Evolutionary conservation across 2,329 filamentous ascomycete species (phyloP), one percentile per base, ranked within the genome.

Genomic region (Talaromyces sp.): DNA sequence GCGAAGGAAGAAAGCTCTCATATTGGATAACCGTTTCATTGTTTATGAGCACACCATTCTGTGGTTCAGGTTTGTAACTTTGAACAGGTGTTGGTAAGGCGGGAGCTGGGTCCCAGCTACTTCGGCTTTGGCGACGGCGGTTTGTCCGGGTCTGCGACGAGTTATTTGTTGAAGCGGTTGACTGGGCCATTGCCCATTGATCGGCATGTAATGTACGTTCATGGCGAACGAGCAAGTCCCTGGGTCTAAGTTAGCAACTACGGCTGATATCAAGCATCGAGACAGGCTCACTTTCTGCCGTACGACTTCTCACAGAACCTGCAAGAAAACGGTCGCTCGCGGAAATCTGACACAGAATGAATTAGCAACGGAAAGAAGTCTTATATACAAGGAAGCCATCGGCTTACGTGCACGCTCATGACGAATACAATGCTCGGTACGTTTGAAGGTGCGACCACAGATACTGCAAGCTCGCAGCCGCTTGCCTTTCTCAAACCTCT

Each of bases 211-310:
- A 62, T 10, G 72, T 73, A 51, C 69, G 67, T 52, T 74, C 73
- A 57, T 75, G 73, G 53, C 72, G 68, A 56, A 73, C 72, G 14
- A 75, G 69, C n/a, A 75, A 66, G 61, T 75, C 73, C 64, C 71
- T 74, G 44, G 5, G 36, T 27, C 18, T 10, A 57, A 33, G 44
- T 52, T 51, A 18, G 47, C 34, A 44, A 40, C 27, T 10, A n/a
- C 23, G 44, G 14, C 30, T n/a, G 56, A 56, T 53, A 58, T 42
- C 40, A n/a, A 47, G 50, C 7, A 18, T 27, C 23, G 42, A 44
- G 57, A 3, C 30, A 31, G 30, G 65, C 68, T 44, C 66, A 73
- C 71, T 73, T 75, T 61, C 73, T 67, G 55, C 71, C 72, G 63
- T 74, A 75, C 55, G 64, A 68, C 23, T 70, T 65, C 18, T 70